Evolutionary conservation across 495 filamentous ascomycete species (phyloP).

Genomic region (Platismatia glauca): DNA sequence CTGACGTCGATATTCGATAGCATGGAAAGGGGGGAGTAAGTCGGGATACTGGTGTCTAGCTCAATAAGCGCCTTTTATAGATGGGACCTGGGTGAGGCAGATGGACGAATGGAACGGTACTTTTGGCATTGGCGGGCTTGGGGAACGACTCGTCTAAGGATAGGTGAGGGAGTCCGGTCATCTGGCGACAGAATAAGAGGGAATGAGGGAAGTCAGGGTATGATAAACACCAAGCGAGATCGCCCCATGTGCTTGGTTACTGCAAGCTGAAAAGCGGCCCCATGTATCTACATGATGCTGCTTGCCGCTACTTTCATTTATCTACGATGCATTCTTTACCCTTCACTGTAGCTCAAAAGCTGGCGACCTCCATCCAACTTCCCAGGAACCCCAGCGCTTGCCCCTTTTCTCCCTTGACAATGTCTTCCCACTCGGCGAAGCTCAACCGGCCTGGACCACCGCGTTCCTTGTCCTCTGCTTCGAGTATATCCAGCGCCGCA

Average conservation of each 20-base stretch:
- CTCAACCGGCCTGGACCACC: slow-evolving; percentile 64
- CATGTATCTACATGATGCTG: not conserved
- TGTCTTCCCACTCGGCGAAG: slow-evolving; percentile 62
- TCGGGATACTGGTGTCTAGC: too few relatives aligned
- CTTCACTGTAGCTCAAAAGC: slow-evolving; percentile 35
- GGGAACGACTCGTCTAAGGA: too few relatives aligned
- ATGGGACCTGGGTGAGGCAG: too few relatives aligned
- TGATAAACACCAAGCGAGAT: too few relatives aligned
- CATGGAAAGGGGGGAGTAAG: too few relatives aligned
- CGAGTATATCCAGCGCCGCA: slow-evolving; percentile 48
- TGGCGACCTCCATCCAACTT: slow-evolving; percentile 77
- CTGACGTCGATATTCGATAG: too few relatives aligned
- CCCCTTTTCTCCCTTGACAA: slow-evolving; percentile 57
- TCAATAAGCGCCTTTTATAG: too few relatives aligned
- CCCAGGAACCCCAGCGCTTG: slow-evolving; percentile 64
- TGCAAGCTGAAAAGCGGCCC: not conserved
- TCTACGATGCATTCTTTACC: not conserved
- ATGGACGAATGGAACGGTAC: too few relatives aligned
- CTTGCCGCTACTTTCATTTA: not conserved
- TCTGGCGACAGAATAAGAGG: not conserved
- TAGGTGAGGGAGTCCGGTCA: not conserved
- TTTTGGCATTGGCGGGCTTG: too few relatives aligned
- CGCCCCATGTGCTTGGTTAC: not conserved
- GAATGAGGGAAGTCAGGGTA: not conserved
- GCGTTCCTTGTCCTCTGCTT: slow-evolving; percentile 55